A percentile compares a stretch with the other conserved stretches of the same genome.
Conservation (phyloP, 2,329 filamentous ascomycete genomes). For the Aaosphaeria arxii region DNA sequence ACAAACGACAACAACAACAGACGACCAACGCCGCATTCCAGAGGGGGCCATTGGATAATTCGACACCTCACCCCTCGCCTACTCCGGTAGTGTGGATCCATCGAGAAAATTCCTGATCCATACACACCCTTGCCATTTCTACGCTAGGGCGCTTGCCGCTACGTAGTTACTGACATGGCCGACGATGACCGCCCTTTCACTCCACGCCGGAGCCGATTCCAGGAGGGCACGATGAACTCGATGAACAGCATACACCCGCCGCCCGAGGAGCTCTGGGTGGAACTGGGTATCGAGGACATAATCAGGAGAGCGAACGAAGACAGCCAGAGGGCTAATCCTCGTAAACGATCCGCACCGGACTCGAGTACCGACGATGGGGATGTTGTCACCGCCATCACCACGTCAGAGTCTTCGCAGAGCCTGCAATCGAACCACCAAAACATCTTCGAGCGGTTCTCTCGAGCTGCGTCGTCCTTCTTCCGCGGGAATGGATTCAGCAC, state of each 20-base stretch:
- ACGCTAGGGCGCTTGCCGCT: too few species aligned
- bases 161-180: neutral
- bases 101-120: neutral
- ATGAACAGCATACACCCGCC: conserved; percentile 26
- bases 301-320: conserved; percentile 25
- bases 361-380: neutral
- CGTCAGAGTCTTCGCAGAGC: neutral
- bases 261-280: conserved; percentile 27
- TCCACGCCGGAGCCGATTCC: conserved; percentile 23
- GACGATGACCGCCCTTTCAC: neutral
- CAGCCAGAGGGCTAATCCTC: neutral
- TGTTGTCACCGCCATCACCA: neutral
- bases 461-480: conserved; percentile 22
- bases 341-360: neutral
- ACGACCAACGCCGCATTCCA: too few species aligned
- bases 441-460: conserved; percentile 21
- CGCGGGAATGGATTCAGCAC: conserved; percentile 12
- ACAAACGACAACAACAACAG: too few species aligned
- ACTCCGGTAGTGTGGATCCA: too few species aligned
- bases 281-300: conserved; percentile 19
- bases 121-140: neutral
- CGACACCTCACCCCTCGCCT: too few species aligned
- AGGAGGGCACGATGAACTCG: conserved; percentile 30
- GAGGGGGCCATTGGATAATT: too few species aligned
- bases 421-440: conserved; percentile 10